phyloP scores from a whole-genome alignment of 257 asterid species.

The Rehmannia glutinosa region DNA sequence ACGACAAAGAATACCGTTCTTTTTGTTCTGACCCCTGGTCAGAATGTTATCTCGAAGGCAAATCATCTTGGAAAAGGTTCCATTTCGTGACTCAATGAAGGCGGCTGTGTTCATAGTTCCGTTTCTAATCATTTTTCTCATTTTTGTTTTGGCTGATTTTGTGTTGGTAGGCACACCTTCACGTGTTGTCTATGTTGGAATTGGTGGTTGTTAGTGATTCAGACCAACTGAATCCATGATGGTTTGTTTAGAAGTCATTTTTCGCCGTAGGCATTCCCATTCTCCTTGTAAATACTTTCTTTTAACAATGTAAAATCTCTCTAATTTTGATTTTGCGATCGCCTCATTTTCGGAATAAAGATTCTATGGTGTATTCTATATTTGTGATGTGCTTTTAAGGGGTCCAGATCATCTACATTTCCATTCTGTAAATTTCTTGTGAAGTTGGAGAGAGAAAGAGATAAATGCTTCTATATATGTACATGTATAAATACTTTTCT shows the following conservation, averaged over 20 bases:
- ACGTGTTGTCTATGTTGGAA: no score
- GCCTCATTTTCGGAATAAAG: background rate
- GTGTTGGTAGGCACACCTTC: background rate
- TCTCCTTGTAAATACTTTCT: slow-evolving; percentile 19
- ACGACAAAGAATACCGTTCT: slow-evolving; percentile 6
- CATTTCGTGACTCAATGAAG: background rate
- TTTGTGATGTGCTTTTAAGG: background rate
- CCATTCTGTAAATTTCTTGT: no score
- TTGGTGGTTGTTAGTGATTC: background rate
- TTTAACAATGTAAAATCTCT: background rate
- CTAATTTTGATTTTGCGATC: background rate
- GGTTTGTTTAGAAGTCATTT: background rate
- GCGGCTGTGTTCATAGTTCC: background rate
- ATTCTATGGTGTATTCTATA: background rate
- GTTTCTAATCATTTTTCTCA: background rate
- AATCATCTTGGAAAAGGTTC: background rate
- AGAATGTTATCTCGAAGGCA: background rate
- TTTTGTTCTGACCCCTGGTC: background rate
- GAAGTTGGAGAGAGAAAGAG: no score
- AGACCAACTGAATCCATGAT: background rate
- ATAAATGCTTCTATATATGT: no score
- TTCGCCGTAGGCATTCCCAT: background rate
- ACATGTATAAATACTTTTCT: no score
- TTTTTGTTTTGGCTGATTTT: background rate
- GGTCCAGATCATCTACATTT: no score